phyloP scores from a whole-genome alignment of 73 alveolate genomes.

The Paramecium bursaria region DNA sequence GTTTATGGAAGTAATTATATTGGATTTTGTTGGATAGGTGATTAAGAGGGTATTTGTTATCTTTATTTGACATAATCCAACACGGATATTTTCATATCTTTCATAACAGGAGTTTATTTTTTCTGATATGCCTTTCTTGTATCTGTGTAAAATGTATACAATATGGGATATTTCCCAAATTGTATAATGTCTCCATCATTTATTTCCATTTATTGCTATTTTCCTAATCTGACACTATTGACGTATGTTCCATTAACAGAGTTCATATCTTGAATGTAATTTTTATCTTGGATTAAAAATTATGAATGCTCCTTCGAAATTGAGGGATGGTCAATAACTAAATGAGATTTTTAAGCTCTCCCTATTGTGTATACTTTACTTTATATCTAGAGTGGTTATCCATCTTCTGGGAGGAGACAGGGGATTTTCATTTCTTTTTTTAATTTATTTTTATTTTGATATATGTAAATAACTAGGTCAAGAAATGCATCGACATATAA shows the following conservation, averaged over 20 bases:
- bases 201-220: conserved; percentile 20
- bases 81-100: conserved; percentile 44
- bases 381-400: conserved; percentile 39
- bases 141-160: conserved; percentile 50
- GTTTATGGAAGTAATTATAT: no score
- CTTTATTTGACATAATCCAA: conserved; percentile 43
- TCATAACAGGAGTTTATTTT: conserved; percentile 5
- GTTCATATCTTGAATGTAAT: background rate
- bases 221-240: conserved; percentile 46
- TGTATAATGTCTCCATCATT: conserved; percentile 26
- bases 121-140: conserved; percentile 40
- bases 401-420: conserved; percentile 34
- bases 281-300: conserved; percentile 7
- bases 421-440: conserved; percentile 15
- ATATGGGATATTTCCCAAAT: conserved; percentile 52
- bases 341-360: conserved; percentile 28
- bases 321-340: conserved; percentile 16
- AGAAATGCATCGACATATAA: conserved; percentile 13
- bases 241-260: conserved; percentile 51
- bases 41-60: no score
- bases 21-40: no score
- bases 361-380: conserved; percentile 31
- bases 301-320: conserved; percentile 38
- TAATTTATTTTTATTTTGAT: background rate
- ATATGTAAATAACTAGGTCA: background rate